Base-by-base conservation (phyloP, 345 rosid species). In the Linum trigynum region DNA sequence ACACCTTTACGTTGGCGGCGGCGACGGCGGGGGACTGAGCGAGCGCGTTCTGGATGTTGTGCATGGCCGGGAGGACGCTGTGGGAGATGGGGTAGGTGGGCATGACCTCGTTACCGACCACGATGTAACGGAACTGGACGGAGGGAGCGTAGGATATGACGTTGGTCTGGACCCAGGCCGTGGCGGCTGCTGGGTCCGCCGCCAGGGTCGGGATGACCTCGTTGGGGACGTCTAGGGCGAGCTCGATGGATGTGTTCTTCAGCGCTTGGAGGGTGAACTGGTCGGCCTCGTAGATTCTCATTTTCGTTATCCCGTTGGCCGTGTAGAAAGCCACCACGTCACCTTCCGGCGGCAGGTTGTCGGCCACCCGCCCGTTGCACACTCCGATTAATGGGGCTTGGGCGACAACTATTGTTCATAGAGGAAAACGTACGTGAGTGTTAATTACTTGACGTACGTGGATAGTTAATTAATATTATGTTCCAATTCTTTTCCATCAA, bases 91-190 rank as follows among this genome's bases (percentile, higher is more conserved):
- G 8, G 3, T 81, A 78, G 0, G 69, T 55, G 3, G 80, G 72
- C 5, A n/a, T 68, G 15, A 78, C 69, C 71, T 84, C 88, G 5
- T 84, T 84, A 2, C 84, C 85, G 0, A 81, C 79, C 0, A 80
- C 74, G n/a, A 90, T 81, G 73, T 85, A 85, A 10, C 72, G 75
- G 66, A 87, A 72, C 11, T 69, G 72, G 39, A 77, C 86, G 10
- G 69, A 66, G 0, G 78, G 14, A 0, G 78, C 65, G 39, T 71
- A 79, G 48, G 79, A 53, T 2, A 61, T 15, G 0, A 84, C 57
- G 15, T 78, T 72, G 61, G 51, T 68, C 39, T 61, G 77, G 57
- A 82, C 77, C 86, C 89, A 82, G 3, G 4, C 37, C 5, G 69
- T 37, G 2, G 65, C 65, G 0, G 81, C 74, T 0, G 67, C 59